These are phyloP conservation scores for Xylaria sp. DNA, from an alignment of 2,329 filamentous ascomycete genomes.

Conservation along the genomic window DNA sequence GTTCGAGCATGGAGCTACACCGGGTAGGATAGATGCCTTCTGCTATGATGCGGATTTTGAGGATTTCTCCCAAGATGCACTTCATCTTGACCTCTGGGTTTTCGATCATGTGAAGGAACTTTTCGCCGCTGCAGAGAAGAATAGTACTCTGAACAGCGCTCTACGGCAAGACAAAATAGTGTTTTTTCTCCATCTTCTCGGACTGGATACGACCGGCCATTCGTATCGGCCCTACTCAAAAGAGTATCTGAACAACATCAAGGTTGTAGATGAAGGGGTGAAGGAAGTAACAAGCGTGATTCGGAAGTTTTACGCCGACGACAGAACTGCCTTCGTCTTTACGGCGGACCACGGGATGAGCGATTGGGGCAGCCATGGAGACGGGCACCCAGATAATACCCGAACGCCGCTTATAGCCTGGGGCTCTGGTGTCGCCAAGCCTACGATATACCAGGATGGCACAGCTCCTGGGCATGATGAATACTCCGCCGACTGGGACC, in stretches of 20 bases:
- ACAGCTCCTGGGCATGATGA: conserved; percentile 87
- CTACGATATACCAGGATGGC: conserved; percentile 64
- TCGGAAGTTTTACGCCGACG: conserved; percentile 84
- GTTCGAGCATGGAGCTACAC: conserved; percentile 93
- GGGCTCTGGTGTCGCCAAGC: conserved; percentile 89
- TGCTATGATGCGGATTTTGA: conserved; percentile 86
- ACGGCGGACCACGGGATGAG: conserved; percentile 99
- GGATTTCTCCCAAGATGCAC: conserved; percentile 87
- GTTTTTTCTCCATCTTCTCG: conserved; percentile 94
- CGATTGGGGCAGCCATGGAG: conserved; percentile 98
- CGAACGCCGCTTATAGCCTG: conserved; percentile 91
- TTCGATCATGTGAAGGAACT: conserved; percentile 92
- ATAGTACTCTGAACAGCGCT: conserved; percentile 76
- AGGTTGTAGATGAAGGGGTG: conserved; percentile 91
- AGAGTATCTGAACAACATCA: conserved; percentile 94
- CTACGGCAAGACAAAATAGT: conserved; percentile 87
- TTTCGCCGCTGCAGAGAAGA: conserved; percentile 81
- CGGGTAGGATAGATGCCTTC: conserved; percentile 86
- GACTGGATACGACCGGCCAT: conserved; percentile 91
- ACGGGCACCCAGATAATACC: conserved; percentile 97
- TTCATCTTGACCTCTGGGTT: conserved; percentile 89
- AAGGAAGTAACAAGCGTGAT: conserved; percentile 83
- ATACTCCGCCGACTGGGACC: conserved; percentile 87
- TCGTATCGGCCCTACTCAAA: conserved; percentile 88
- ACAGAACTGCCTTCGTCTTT: conserved; percentile 92